phyloP scores from a whole-genome alignment of 371 early-diverging fungal species.

The Actinomortierella ambigua region DNA sequence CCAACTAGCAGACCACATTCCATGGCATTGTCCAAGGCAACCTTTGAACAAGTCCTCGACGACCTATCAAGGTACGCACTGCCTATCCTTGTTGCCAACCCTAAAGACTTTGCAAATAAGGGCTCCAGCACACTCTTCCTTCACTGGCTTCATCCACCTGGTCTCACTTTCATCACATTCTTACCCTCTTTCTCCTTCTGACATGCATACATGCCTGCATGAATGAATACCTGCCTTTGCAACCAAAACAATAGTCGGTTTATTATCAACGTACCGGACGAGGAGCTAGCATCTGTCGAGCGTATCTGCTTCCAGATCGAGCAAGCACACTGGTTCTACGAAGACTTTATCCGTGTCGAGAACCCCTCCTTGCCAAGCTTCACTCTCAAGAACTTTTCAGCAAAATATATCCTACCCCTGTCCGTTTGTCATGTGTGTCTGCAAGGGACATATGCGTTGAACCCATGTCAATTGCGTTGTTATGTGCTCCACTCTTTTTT shows the following conservation, averaged over 20 bases:
- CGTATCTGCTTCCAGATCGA: constrained; percentile 99
- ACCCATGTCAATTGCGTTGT: neutral
- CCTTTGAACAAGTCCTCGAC: constrained; percentile 82
- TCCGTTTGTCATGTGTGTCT: neutral
- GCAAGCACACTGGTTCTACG: constrained; percentile 99
- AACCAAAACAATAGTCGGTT: constrained; percentile 77
- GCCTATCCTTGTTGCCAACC: no score
- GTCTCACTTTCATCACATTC: neutral
- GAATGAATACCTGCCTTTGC: neutral
- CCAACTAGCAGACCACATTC: neutral
- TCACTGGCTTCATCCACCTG: neutral
- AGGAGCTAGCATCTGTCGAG: constrained; percentile 88
- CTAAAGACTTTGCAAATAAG: neutral
- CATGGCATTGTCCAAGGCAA: constrained; percentile 66
- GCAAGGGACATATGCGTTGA: no score
- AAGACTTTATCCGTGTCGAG: constrained; percentile 94
- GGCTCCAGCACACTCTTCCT: constrained; percentile 2
- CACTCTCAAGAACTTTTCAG: constrained; percentile 84
- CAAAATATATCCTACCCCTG: constrained; percentile 65
- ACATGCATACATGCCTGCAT: neutral
- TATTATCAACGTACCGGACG: constrained; percentile 95
- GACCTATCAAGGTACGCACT: constrained; percentile 78
- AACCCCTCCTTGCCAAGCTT: constrained; percentile 79
- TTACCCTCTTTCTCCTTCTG: neutral
- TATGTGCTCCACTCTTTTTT: no score